These are phyloP conservation scores for Wickerhamomyces pijperi DNA, from an alignment of 805 yeast species.

Conservation along the genomic window DNA sequence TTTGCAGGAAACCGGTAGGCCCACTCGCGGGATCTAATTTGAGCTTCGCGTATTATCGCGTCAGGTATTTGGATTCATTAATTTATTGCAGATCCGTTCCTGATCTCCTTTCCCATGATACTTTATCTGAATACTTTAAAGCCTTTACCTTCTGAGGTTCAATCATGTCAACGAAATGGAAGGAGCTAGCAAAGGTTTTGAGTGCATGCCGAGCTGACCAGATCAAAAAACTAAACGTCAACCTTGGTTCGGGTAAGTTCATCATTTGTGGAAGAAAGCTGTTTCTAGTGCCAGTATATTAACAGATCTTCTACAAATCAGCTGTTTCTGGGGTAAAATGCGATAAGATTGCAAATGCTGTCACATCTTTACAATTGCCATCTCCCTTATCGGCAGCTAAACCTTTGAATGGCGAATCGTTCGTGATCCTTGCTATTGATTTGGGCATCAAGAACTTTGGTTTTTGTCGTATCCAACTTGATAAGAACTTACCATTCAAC, in stretches of 20 bases:
- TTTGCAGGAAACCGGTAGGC: too few relatives aligned
- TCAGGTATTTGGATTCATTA: too few relatives aligned
- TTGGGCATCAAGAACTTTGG: conserved; percentile 28
- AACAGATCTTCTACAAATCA: neutral
- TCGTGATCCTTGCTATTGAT: conserved; percentile 23
- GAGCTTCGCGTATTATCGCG: too few relatives aligned
- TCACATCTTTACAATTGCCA: conserved; percentile 1
- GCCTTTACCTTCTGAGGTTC: too few relatives aligned
- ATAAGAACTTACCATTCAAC: conserved; percentile 12
- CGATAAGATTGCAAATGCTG: conserved; percentile 2
- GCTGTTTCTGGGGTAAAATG: conserved; percentile 10
- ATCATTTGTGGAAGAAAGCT: neutral
- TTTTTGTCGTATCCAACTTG: conserved; percentile 16
- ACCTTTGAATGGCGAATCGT: conserved; percentile 11
- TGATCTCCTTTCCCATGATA: too few relatives aligned
- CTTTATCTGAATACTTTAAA: too few relatives aligned
- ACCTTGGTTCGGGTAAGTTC: too few relatives aligned
- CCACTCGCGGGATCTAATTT: too few relatives aligned
- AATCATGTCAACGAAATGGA: neutral
- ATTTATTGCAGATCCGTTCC: too few relatives aligned
- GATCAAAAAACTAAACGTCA: neutral
- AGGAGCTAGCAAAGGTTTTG: neutral
- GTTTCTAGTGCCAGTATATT: too few relatives aligned
- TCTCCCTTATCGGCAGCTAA: conserved; percentile 6
- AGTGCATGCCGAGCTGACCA: neutral